These are phyloP conservation scores for Pyrenochaeta sp. DNA, from an alignment of 2,329 filamentous ascomycete genomes.

Conservation along the genomic window DNA sequence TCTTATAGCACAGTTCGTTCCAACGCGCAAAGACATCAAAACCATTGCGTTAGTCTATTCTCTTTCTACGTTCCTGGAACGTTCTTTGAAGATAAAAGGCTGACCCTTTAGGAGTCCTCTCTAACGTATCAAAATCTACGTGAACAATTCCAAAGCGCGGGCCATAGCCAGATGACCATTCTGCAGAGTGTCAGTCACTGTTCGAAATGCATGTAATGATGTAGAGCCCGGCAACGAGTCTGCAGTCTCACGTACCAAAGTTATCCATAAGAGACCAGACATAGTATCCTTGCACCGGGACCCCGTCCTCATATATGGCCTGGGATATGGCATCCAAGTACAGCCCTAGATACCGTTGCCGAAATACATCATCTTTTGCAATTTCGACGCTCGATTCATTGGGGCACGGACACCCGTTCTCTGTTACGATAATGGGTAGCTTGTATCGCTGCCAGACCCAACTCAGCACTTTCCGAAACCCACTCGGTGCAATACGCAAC, in stretches of 20 bases:
- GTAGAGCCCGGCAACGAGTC: too few relatives aligned
- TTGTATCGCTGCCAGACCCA: conserved; percentile 53
- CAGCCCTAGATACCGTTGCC: conserved; percentile 49
- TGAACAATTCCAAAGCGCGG: conserved; percentile 52
- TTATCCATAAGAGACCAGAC: conserved; percentile 54
- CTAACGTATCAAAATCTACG: conserved; percentile 49
- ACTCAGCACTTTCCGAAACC: conserved; percentile 65
- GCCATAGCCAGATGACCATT: conserved; percentile 52
- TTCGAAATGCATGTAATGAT: too few relatives aligned
- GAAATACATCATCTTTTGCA: conserved; percentile 49
- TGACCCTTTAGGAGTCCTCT: conserved; percentile 46
- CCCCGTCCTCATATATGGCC: conserved; percentile 45
- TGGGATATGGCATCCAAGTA: conserved; percentile 48
- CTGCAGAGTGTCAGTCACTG: too few relatives aligned
- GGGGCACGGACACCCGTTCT: conserved; percentile 48
- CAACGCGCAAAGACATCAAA: too few relatives aligned
- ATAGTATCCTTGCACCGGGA: conserved; percentile 51
- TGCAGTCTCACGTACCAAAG: too few relatives aligned
- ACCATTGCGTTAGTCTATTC: too few relatives aligned
- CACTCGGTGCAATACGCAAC: conserved; percentile 49
- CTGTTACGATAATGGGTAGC: conserved; percentile 52
- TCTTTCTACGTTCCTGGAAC: conserved; percentile 4
- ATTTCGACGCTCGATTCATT: conserved; percentile 47
- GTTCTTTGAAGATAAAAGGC: conserved; percentile 10
- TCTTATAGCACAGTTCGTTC: too few relatives aligned